Evolutionary conservation across 2,329 filamentous ascomycete genomes (phyloP).

Genomic region (Beauveria asiatica): DNA sequence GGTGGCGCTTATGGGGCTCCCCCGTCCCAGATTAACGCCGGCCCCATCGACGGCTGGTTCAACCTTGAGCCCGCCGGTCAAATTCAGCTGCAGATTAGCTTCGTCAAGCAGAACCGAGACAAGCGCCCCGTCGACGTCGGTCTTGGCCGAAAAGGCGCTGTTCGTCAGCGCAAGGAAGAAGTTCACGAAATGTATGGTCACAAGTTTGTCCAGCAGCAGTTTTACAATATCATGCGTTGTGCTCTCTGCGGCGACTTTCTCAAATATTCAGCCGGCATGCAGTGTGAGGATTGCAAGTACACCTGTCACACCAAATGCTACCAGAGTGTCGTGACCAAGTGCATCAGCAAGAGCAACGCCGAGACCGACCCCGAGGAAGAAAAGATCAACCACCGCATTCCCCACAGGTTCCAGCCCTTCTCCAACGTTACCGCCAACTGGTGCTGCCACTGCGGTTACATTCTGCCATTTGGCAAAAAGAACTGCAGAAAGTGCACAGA

Average conservation of each 20-base stretch:
- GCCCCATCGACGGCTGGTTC: constrained; percentile 88
- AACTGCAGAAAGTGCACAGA: constrained; percentile 89
- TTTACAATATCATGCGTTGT: constrained; percentile 99
- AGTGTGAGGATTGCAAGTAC: constrained; percentile 99
- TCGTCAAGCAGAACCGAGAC: constrained; percentile 83
- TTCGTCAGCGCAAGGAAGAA: constrained; percentile 95
- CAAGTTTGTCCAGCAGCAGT: constrained; percentile 97
- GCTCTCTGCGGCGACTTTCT: constrained; percentile 96
- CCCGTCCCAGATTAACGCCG: constrained; percentile 45
- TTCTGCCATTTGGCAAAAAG: constrained; percentile 89
- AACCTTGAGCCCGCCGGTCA: constrained; percentile 89
- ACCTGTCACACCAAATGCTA: constrained; percentile 99
- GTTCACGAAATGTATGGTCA: constrained; percentile 98
- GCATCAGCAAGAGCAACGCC: constrained; percentile 98
- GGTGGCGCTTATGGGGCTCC: constrained; percentile 26
- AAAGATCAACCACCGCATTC: constrained; percentile 99
- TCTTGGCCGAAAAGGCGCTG: constrained; percentile 87
- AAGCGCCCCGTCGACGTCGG: constrained; percentile 78
- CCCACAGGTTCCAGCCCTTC: constrained; percentile 93
- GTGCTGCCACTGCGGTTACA: constrained; percentile 98
- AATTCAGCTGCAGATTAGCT: constrained; percentile 85
- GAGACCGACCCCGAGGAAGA: constrained; percentile 98
- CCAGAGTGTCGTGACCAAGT: constrained; percentile 93
- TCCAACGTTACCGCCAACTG: constrained; percentile 97
- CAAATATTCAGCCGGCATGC: constrained; percentile 98